Conservation (phyloP, 2,329 filamentous ascomycete genomes). For the Venturia asperata region DNA sequence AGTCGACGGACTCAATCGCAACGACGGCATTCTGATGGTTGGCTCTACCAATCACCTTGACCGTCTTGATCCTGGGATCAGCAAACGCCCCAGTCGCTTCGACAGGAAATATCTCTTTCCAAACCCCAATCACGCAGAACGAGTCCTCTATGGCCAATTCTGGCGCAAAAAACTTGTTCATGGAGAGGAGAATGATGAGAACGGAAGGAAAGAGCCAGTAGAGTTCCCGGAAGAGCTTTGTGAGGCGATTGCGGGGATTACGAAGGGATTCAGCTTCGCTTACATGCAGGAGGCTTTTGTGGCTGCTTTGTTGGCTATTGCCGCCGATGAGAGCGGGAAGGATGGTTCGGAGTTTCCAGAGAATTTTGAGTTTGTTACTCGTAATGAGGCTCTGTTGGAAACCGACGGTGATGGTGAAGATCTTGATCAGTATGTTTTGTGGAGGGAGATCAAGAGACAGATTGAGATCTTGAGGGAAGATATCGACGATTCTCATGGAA, state of each 20-base stretch:
- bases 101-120: slow-evolving; percentile 43
- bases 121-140: slow-evolving; percentile 33
- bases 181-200: not conserved
- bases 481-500: slow-evolving; percentile 24
- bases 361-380: not conserved
- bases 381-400: not conserved
- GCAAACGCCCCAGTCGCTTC: slow-evolving; percentile 41
- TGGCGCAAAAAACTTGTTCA: slow-evolving; percentile 36
- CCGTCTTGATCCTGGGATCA: slow-evolving; percentile 56
- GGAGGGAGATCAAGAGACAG: slow-evolving; percentile 38
- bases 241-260: slow-evolving; percentile 35
- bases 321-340: slow-evolving; percentile 17
- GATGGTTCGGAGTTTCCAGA: not conserved
- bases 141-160: slow-evolving; percentile 38
- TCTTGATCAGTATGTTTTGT: slow-evolving; percentile 34
- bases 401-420: slow-evolving; percentile 24
- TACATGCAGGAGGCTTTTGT: slow-evolving; percentile 42
- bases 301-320: slow-evolving; percentile 33
- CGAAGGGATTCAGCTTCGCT: slow-evolving; percentile 40
- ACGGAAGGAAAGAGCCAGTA: slow-evolving; percentile 27
- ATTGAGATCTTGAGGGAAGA: slow-evolving; percentile 38
- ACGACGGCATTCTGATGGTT: slow-evolving; percentile 65
- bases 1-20: slow-evolving; percentile 57
- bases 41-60: slow-evolving; percentile 60
- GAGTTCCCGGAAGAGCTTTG: slow-evolving; percentile 38